Evolutionary conservation across 163 green algal genomes (phyloP).

Genomic region (Scenedesmus sp.): DNA sequence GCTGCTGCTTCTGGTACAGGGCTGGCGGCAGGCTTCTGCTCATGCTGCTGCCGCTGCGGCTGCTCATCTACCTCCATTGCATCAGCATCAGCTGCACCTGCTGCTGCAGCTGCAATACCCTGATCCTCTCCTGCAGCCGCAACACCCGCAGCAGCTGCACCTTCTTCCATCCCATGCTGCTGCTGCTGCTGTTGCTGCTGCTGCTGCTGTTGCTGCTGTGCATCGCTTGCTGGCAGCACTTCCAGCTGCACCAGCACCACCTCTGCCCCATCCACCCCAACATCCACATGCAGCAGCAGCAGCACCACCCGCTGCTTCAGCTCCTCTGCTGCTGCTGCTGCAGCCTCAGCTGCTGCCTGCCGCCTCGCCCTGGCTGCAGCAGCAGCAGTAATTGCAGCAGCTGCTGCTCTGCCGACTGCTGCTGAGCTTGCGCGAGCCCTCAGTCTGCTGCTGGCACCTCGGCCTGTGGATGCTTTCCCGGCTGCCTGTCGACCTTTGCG

Average conservation of each 20-base stretch:
- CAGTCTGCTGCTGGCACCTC: constrained; percentile 2
- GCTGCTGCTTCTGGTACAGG: neutral
- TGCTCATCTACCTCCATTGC: neutral
- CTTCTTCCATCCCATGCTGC: neutral
- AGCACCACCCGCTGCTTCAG: neutral
- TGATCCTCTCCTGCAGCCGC: neutral
- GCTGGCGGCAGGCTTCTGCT: neutral
- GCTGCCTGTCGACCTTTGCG: neutral
- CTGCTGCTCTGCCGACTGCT: neutral
- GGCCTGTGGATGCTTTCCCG: neutral
- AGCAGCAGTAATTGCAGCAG: constrained; percentile 26
- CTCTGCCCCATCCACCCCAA: neutral
- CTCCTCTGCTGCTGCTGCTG: neutral
- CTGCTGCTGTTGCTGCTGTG: neutral
- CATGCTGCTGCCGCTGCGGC: neutral
- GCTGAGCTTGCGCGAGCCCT: neutral
- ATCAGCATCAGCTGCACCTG: neutral
- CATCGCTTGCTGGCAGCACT: neutral
- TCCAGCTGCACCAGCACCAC: neutral
- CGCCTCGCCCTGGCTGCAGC: neutral
- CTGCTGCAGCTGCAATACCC: neutral
- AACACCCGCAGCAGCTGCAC: neutral
- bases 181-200: neutral
- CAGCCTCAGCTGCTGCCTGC: neutral
- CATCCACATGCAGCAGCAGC: neutral